Evolutionary conservation across 106 monocot genomes (phyloP).

Genomic region (Dioscorea alata): DNA sequence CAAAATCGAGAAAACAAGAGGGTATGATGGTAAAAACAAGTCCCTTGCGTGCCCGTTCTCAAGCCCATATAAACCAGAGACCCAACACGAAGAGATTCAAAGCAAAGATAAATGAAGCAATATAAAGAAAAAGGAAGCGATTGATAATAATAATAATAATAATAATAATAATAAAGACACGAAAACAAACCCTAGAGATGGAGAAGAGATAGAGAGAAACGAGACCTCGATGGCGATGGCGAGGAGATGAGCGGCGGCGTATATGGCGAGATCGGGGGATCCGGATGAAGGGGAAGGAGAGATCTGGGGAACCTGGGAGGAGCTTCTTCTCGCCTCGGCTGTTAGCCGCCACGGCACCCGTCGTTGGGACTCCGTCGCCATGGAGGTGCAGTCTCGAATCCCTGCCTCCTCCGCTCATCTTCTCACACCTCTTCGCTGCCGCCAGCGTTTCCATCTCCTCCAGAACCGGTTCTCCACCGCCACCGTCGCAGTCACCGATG

Average conservation of each 20-base stretch:
- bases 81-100: no score
- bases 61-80: background rate
- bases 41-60: background rate
- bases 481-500: constrained; percentile 5
- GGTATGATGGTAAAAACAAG: background rate
- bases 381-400: constrained; percentile 15
- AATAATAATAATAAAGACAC: no score
- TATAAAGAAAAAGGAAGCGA: no score
- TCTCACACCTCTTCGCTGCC: constrained; percentile 21
- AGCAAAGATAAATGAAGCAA: no score
- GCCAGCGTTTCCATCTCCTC: constrained; percentile 17
- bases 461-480: constrained; percentile 21
- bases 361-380: constrained; percentile 39
- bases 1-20: background rate
- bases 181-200: no score
- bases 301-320: constrained; percentile 56
- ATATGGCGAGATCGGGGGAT: background rate
- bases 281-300: constrained; percentile 1
- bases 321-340: constrained; percentile 45
- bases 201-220: no score
- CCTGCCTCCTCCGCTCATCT: background rate
- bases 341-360: constrained; percentile 31
- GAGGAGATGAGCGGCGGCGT: no score
- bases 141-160: no score
- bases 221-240: no score